phyloP scores from a whole-genome alignment of 1,139 yeast species.

The Yamadazyma triangularis region DNA sequence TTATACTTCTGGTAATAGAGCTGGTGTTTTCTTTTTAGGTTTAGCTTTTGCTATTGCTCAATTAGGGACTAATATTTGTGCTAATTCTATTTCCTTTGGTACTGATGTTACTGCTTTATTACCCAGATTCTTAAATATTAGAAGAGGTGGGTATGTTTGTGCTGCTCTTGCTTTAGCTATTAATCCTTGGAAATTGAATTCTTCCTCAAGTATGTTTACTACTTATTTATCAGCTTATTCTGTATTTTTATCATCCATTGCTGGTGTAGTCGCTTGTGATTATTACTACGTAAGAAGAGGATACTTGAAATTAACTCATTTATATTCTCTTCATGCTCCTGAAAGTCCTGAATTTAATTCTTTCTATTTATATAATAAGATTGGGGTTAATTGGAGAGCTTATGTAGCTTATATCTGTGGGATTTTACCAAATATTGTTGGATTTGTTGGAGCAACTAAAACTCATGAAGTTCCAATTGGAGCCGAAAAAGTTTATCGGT shows the following conservation, averaged over 20 bases:
- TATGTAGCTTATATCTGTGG: slow-evolving; percentile 68
- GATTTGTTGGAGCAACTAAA: slow-evolving; percentile 81
- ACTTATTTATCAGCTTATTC: slow-evolving; percentile 83
- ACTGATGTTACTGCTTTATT: slow-evolving; percentile 83
- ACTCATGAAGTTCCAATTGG: slow-evolving; percentile 67
- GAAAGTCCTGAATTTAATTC: slow-evolving; percentile 25
- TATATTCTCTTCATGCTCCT: slow-evolving; percentile 46
- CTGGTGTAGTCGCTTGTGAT: slow-evolving; percentile 78
- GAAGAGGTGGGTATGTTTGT: slow-evolving; percentile 83
- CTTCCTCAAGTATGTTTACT: slow-evolving; percentile 72
- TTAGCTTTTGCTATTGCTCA: slow-evolving; percentile 80
- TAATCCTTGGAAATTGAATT: slow-evolving; percentile 84
- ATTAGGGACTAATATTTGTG: slow-evolving; percentile 87
- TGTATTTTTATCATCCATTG: slow-evolving; percentile 80
- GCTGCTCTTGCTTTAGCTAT: slow-evolving; percentile 73
- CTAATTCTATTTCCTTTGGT: slow-evolving; percentile 86
- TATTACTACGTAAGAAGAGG: slow-evolving; percentile 78
- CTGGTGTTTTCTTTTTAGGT: slow-evolving; percentile 81
- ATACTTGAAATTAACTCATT: slow-evolving; percentile 55
- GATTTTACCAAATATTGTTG: slow-evolving; percentile 77
- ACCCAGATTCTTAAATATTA: slow-evolving; percentile 70
- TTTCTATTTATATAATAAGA: slow-evolving; percentile 54
- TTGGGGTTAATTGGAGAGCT: slow-evolving; percentile 82
- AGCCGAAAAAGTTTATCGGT: slow-evolving; percentile 65
- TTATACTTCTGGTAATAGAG: slow-evolving; percentile 55